Base-by-base conservation (phyloP, 1,139 yeast genomes). In the Nematodospora anomalae region DNA sequence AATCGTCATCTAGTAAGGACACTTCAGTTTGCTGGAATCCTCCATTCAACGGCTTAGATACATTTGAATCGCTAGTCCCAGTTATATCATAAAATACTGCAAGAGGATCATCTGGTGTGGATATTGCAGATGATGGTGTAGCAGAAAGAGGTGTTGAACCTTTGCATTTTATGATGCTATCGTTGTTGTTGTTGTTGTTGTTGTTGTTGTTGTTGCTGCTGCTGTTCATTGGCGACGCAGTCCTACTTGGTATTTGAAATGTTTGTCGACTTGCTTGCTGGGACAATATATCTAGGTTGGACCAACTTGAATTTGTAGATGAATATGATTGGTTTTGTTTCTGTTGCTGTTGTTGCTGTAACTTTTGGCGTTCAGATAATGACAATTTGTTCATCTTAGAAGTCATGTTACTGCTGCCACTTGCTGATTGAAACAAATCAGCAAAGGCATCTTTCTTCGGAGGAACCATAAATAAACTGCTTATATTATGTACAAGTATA, bases 371-470 rank as follows among this genome's bases (percentile, higher is more conserved):
- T 35, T 57, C 60, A n/a, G 44, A 32, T 41, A 57, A 37, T 15
- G 53, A 46, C 38, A 53, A 35, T 18, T 44, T 49, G 31, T 44
- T 47, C 35, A 44, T 37, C 41, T 44, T 46, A 12, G 41, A 18
- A 15, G 43, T 42, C 4, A 40, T 13, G 28, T 38, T 43, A 6
- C 15, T 16, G 15, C 29, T 43, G 4, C 38, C 36, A 16, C 52
- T 56, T 2, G 74, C 73, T 15, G 67, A 56, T 48, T 52, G 70
- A 42, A 71, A 70, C 30, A 71, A 60, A 46, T 70, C 75, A 3
- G 76, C 73, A 57, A 71, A 71, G 7, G 71, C 75, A 55, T 71
- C 76, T 45, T 67, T 67, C 51, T 67, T 66, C 4, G 71, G 71
- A 13, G 73, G 71, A 18, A 8, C 6, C 21, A 18, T 18, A 8